These are phyloP conservation scores for Blumeria hordei DNA, from an alignment of 2,329 filamentous ascomycete species.

Conservation along the genomic window DNA sequence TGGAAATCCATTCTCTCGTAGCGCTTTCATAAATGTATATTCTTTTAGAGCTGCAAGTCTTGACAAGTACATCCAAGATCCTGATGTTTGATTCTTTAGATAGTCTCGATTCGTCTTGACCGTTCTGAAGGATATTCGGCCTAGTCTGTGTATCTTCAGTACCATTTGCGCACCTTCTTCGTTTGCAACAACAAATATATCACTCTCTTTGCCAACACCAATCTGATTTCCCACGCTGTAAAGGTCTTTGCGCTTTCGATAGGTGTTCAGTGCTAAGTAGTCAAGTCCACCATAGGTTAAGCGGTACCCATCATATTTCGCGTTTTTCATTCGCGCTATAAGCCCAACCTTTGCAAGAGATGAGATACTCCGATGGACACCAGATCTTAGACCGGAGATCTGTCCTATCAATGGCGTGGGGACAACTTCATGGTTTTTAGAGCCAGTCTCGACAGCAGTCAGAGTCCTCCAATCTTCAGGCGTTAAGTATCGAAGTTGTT, in stretches of 20 bases:
- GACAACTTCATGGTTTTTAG: slow-evolving; percentile 91
- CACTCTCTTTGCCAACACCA: slow-evolving; percentile 91
- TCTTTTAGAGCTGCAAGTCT: slow-evolving; percentile 83
- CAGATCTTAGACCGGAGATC: slow-evolving; percentile 57
- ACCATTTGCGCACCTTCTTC: slow-evolving; percentile 54
- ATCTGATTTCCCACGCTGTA: slow-evolving; percentile 90
- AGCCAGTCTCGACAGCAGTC: slow-evolving; percentile 76
- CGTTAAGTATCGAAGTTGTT: slow-evolving; percentile 76
- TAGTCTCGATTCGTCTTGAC: slow-evolving; percentile 95
- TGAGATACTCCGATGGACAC: slow-evolving; percentile 71
- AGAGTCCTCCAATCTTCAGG: slow-evolving; percentile 89
- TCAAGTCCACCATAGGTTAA: slow-evolving; percentile 91
- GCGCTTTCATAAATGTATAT: slow-evolving; percentile 76
- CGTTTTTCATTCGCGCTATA: slow-evolving; percentile 82
- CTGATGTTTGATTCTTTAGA: slow-evolving; percentile 53
- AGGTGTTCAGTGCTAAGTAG: slow-evolving; percentile 83
- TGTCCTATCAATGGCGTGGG: slow-evolving; percentile 74
- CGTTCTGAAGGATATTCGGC: slow-evolving; percentile 86
- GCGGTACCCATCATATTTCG: slow-evolving; percentile 91
- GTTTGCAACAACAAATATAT: slow-evolving; percentile 83
- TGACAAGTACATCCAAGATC: slow-evolving; percentile 96
- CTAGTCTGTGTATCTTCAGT: slow-evolving; percentile 86
- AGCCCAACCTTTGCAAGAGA: slow-evolving; percentile 76
- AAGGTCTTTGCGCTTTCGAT: slow-evolving; percentile 54
- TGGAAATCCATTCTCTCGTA: slow-evolving; percentile 63